Evolutionary conservation across 345 rosid genomes (phyloP), one percentile per base, ranked within the genome.

Genomic region (Hibiscus syriacus): DNA sequence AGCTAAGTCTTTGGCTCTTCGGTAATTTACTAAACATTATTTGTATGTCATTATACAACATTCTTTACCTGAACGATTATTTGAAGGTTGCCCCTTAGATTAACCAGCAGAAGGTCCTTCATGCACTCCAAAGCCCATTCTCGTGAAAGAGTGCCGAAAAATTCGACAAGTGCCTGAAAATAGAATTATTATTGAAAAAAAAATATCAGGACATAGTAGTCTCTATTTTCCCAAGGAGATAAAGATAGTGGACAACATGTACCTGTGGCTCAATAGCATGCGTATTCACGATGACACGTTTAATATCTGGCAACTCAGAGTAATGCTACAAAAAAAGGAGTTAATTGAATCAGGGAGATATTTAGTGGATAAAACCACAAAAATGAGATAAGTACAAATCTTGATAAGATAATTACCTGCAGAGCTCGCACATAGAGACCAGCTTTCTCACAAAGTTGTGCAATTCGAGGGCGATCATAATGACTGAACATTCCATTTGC

Each of bases 181-280:
- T 34, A 14, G 10, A 67, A 49, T 22, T 20, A 29, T 45, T 16
- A 29, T 17, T 20, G 3, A n/a, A 10, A 57, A 29, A 63, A 41
- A 79, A 79, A 55, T 56, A 23, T 49, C 43, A 59, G 55, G 11
- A 46, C 19, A 4, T 39, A 60, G 16, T 14, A 54, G 25, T 19
- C 58, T 55, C 48, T 16, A n/a, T 48, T 69, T 66, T 55, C 13
- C 68, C 58, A 61, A 75, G 46, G 45, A 34, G 20, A 66, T 27
- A 34, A 22, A 74, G 62, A 60, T 61, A 75, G 34, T 22, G 27
- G 36, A 73, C 25, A 55, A 53, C 49, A 67, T 61, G 70, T 74
- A 95, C 99, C 97, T 92, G 99, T 17, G 98, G 99, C 86, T 92
- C 99, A 74, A 95, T 95, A 48, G 96, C 99, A 88, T 95, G 98